Evolutionary conservation across 73 alveolate genomes (phyloP).

Genomic region (Tetrahymena elliotti): DNA sequence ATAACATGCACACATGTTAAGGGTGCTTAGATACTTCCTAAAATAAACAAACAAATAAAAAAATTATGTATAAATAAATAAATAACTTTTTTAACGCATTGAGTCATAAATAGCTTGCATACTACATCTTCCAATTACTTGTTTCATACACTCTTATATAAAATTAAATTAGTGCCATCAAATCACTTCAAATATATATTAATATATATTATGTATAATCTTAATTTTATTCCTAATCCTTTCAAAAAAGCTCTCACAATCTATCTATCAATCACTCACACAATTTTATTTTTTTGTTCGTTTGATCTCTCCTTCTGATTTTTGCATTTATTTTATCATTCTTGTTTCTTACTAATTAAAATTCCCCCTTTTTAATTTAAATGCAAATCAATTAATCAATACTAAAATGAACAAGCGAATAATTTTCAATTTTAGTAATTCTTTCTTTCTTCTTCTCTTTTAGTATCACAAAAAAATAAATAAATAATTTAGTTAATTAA

Average conservation of each 20-base stretch:
- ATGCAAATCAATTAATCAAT: not conserved
- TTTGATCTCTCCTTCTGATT: not conserved
- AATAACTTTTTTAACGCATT: not conserved
- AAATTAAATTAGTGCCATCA: not conserved
- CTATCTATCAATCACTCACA: not conserved
- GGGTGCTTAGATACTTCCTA: too few species aligned
- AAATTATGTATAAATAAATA: not conserved
- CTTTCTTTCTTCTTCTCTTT: not conserved
- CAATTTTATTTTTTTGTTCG: too few species aligned
- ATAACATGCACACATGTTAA: not conserved
- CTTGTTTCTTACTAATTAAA: not conserved
- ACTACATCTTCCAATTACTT: not conserved
- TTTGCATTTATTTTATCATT: not conserved
- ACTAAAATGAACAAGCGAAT: not conserved
- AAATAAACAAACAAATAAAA: too few species aligned
- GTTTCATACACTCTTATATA: not conserved
- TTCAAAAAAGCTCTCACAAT: not conserved
- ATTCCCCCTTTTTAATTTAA: not conserved
- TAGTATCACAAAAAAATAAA: too few species aligned
- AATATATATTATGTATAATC: not conserved
- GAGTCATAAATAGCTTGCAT: not conserved
- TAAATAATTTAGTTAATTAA: too few species aligned
- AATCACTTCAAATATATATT: not conserved
- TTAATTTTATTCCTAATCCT: not conserved
- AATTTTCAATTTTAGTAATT: not conserved